phyloP scores from a whole-genome alignment of 306 rosid species.

The Acacia confusa region DNA sequence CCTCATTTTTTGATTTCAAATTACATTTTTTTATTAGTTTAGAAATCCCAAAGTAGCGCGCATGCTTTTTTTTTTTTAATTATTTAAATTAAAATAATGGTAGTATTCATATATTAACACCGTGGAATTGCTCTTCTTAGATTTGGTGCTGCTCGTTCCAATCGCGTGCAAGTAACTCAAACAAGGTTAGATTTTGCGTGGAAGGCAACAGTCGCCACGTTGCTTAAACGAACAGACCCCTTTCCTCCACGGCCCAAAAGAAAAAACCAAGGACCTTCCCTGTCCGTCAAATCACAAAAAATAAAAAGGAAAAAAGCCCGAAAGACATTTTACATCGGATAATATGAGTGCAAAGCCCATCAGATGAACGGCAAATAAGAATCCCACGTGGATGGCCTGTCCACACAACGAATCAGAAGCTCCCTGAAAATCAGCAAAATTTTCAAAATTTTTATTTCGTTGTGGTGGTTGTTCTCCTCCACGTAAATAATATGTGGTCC shows the following conservation, averaged over 20 bases:
- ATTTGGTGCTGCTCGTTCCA: constrained; percentile 27
- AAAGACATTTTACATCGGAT: constrained; percentile 42
- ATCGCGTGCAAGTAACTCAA: constrained; percentile 42
- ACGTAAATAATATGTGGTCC: constrained; percentile 60
- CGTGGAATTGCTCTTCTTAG: neutral
- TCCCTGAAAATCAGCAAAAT: constrained; percentile 29
- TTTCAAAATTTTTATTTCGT: neutral
- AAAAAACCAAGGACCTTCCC: neutral
- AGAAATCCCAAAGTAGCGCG: neutral
- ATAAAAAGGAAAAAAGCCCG: constrained; percentile 25
- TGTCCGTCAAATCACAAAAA: neutral
- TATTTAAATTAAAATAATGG: no score
- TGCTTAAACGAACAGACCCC: constrained; percentile 36
- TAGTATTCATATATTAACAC: neutral
- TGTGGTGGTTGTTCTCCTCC: constrained; percentile 49
- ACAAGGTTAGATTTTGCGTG: constrained; percentile 48
- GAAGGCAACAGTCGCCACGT: constrained; percentile 50
- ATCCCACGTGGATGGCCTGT: constrained; percentile 41
- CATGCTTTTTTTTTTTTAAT: neutral
- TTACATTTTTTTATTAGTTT: no score
- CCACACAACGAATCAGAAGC: constrained; percentile 27
- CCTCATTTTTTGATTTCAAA: no score
- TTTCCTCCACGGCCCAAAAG: neutral
- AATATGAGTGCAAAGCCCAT: constrained; percentile 34
- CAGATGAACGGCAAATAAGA: constrained; percentile 41